Conservation (phyloP, 2,329 filamentous ascomycete species). For the Penicillium decumbens region DNA sequence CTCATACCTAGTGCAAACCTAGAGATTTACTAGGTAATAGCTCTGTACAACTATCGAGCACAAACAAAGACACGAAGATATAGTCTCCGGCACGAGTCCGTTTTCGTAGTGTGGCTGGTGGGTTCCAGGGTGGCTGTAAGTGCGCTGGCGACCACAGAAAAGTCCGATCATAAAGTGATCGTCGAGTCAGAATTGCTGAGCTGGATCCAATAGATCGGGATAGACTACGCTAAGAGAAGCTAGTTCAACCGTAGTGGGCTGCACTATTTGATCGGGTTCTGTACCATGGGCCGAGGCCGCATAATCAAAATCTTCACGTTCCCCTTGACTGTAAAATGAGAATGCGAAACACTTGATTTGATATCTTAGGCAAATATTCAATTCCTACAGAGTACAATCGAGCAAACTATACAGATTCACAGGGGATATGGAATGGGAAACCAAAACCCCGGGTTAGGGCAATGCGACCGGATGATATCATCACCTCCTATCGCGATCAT, state of each 20-base stretch:
- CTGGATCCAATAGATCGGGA: conserved; percentile 15
- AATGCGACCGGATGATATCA: background rate
- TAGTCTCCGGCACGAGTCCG: background rate
- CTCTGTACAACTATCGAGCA: background rate
- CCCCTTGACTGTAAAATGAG: background rate
- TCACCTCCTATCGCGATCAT: background rate
- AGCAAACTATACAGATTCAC: background rate
- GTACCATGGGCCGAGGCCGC: conserved; percentile 6
- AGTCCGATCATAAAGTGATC: conserved; percentile 1
- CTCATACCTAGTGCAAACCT: background rate
- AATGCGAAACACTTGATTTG: background rate
- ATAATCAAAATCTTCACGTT: background rate
- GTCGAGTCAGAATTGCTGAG: conserved; percentile 9
- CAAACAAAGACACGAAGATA: background rate
- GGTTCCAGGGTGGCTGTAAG: background rate
- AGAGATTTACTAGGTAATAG: background rate
- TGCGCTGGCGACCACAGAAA: no score
- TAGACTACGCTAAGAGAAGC: conserved; percentile 6
- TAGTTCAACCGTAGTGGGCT: conserved; percentile 11
- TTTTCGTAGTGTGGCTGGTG: background rate
- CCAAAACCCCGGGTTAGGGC: background rate
- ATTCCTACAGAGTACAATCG: no score
- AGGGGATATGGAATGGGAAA: background rate
- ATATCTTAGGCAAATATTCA: no score
- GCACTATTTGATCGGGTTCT: conserved; percentile 17